Evolutionary conservation across 371 early-diverging fungal species (phyloP).

Genomic region (Cladochytrium tenue): DNA sequence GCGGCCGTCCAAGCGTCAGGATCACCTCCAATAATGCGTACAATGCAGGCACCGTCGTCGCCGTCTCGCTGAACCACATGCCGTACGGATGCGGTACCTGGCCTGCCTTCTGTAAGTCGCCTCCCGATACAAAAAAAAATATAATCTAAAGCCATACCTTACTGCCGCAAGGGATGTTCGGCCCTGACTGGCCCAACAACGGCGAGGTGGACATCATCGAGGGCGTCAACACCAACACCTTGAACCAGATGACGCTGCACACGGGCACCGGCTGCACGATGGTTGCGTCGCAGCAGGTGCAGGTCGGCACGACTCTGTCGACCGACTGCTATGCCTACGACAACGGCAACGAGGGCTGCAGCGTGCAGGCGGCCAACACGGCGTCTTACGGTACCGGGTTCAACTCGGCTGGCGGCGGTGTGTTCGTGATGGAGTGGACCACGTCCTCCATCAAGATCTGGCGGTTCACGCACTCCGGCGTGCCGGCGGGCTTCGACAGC

Average conservation of each 20-base stretch:
- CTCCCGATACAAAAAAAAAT: no score
- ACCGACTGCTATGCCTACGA: conserved; percentile 13
- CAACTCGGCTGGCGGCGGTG: conserved; percentile 40
- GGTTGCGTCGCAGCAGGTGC: neutral
- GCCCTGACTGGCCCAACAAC: conserved; percentile 34
- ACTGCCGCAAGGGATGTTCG: no score
- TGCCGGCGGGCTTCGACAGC: conserved; percentile 36
- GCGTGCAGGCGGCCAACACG: conserved; percentile 3
- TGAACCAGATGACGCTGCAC: conserved; percentile 25
- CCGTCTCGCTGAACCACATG: conserved; percentile 40
- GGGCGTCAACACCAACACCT: conserved; percentile 31
- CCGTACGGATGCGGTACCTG: conserved; percentile 44
- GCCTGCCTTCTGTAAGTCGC: conserved; percentile 49
- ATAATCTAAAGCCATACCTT: no score
- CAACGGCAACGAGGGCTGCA: conserved; percentile 39
- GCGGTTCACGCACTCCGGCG: conserved; percentile 28
- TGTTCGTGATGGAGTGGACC: conserved; percentile 39
- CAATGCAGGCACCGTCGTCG: conserved; percentile 32
- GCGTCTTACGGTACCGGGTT: conserved; percentile 34
- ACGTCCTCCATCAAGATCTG: conserved; percentile 32
- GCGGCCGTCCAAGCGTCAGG: conserved; percentile 35
- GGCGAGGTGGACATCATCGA: conserved; percentile 52
- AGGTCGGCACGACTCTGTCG: neutral
- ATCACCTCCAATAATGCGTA: conserved; percentile 19
- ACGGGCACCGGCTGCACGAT: conserved; percentile 15